Base-by-base conservation (phyloP, 768 basidiomycete species). In the Mycena alexandri region DNA sequence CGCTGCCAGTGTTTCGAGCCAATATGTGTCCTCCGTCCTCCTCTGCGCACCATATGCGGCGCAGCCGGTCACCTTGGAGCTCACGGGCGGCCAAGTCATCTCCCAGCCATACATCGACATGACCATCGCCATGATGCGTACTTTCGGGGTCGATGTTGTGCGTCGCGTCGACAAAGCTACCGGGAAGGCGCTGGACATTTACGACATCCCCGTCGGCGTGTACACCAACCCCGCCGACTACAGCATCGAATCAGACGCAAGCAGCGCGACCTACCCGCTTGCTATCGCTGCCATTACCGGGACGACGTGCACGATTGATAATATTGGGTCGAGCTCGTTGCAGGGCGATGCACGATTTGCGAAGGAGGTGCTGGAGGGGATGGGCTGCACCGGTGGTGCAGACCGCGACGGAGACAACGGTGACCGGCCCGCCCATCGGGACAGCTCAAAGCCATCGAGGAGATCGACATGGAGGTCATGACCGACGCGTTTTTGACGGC, bases 61-160 rank as follows among this genome's bases (percentile, higher is more conserved):
- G 33, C 84, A 94, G 75, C 85, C 92, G n/a, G 87, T 98, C 66
- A 90, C 89, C 3, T 90, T 99, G 58, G 93, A 98, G 79, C 87
- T 99, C 68, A 92, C 89, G 0, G 98, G 97, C 13, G 97, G 95
- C 0, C 90, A 93, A 66, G 98, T 99, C 75, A 98, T 99, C 76
- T 98, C 95, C 7, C 97, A 99, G 80, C 96, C 96, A 0, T 99
- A 99, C 82, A 99, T 99, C 78, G 96, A 99, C 81, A 98, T 99
- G 98, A 99, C 98, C 11, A 92, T 98, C 72, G 90, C 95, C 11
- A 98, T 99, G 92, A 99, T 99, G 98, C 85, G 85, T 68, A 88
- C 92, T 10, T 99, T 99, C 76, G 97, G 96, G 5, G 83, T 98
- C 67, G 72, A 83, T 11, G 96, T 95, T 54, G 79, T 80, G 19